phyloP scores from a whole-genome alignment of 2,329 filamentous ascomycete species.

The Ophiostoma triangulosporum region DNA sequence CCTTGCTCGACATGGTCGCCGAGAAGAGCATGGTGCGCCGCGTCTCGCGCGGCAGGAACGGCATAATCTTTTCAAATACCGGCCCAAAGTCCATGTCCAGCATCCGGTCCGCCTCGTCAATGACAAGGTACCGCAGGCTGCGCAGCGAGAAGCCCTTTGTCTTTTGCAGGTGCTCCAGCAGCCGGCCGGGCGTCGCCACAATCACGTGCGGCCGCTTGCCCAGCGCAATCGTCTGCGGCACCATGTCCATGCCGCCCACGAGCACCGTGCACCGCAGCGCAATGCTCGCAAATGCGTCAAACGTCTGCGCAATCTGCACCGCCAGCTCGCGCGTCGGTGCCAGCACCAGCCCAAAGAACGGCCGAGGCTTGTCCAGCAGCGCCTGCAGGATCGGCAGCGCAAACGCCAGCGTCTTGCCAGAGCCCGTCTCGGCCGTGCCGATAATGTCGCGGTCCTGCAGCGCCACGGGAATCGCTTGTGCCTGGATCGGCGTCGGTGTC shows the following conservation, averaged over 20 bases:
- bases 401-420: constrained; percentile 92
- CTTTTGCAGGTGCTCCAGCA: constrained; percentile 88
- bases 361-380: constrained; percentile 74
- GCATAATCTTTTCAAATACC: constrained; percentile 60
- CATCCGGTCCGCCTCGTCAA: constrained; percentile 88
- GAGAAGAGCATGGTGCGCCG: constrained; percentile 60
- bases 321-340: constrained; percentile 90
- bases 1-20: constrained; percentile 80
- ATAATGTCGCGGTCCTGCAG: constrained; percentile 77
- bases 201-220: constrained; percentile 94
- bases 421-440: constrained; percentile 87
- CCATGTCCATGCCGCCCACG: constrained; percentile 92
- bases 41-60: constrained; percentile 66
- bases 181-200: constrained; percentile 78
- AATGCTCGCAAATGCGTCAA: constrained; percentile 82
- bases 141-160: constrained; percentile 83
- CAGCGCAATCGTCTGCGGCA: constrained; percentile 76
- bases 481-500: constrained; percentile 77
- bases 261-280: constrained; percentile 76
- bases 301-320: constrained; percentile 75
- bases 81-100: constrained; percentile 42
- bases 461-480: constrained; percentile 67
- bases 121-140: constrained; percentile 75
- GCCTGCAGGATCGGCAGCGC: constrained; percentile 84
- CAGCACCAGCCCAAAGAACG: constrained; percentile 77